A percentile compares a stretch with the other conserved stretches of the same genome.
Evolutionary conservation across 2,329 filamentous ascomycete genomes (phyloP).

Genomic region (Xylariaceae sp.): DNA sequence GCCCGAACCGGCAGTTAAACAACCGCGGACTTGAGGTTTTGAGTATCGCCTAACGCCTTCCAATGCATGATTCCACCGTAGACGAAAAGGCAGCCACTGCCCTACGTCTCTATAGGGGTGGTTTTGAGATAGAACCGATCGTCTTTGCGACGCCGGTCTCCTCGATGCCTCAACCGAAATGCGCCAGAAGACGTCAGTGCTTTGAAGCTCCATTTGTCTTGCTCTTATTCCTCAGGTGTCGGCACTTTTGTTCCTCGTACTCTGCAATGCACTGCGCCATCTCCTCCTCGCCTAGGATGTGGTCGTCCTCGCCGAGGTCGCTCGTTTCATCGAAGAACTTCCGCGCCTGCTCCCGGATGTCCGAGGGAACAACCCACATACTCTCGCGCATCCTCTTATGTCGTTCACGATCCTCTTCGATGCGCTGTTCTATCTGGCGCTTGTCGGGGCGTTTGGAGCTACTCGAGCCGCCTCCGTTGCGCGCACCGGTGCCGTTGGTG

Average conservation of each 20-base stretch:
- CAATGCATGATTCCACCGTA: too few relatives aligned
- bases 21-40: too few relatives aligned
- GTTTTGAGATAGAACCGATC: too few relatives aligned
- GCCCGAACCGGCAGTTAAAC: too few relatives aligned
- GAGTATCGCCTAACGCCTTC: neutral
- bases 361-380: constrained; percentile 78
- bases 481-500: constrained; percentile 23
- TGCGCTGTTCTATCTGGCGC: constrained; percentile 85
- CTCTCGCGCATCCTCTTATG: constrained; percentile 88
- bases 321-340: constrained; percentile 83
- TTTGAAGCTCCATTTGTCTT: neutral
- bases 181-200: too few relatives aligned
- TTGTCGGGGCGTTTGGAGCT: constrained; percentile 55
- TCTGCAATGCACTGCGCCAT: constrained; percentile 31
- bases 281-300: constrained; percentile 69
- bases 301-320: constrained; percentile 82
- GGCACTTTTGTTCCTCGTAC: neutral
- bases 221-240: neutral
- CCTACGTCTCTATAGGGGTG: too few relatives aligned
- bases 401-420: constrained; percentile 91
- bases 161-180: too few relatives aligned
- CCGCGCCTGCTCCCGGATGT: constrained; percentile 63
- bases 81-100: too few relatives aligned
- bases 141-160: too few relatives aligned
- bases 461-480: constrained; percentile 19